Evolutionary conservation across 192 early-diverging fungal genomes (phyloP).

Genomic region (Dissophora ornata): DNA sequence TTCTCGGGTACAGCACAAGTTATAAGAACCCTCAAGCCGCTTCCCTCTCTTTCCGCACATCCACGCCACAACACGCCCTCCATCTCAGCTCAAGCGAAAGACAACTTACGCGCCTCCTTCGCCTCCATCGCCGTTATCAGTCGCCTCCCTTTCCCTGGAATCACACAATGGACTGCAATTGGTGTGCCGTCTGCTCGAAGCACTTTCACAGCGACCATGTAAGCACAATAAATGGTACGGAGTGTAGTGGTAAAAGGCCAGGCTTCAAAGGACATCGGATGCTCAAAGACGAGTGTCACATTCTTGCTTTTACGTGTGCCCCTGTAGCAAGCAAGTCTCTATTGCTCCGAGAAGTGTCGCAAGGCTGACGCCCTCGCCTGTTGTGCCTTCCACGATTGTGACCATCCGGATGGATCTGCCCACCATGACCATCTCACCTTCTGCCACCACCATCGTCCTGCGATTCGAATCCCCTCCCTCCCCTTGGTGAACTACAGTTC

Average conservation of each 20-base stretch:
- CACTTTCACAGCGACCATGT: slow-evolving; percentile 53
- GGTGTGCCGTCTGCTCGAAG: slow-evolving; percentile 54
- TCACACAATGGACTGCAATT: slow-evolving; percentile 45
- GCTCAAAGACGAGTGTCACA: not conserved
- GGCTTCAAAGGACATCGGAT: no score
- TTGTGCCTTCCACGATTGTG: slow-evolving; percentile 47
- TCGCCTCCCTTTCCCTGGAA: not conserved
- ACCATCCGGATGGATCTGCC: slow-evolving; percentile 31
- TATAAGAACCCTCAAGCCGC: not conserved
- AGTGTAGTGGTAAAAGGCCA: no score
- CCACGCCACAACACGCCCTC: no score
- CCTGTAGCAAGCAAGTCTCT: slow-evolving; percentile 45
- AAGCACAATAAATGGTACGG: no score
- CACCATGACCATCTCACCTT: slow-evolving; percentile 46
- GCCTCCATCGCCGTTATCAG: not conserved
- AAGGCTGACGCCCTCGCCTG: slow-evolving; percentile 47
- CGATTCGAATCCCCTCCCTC: slow-evolving; percentile 36
- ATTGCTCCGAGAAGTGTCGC: slow-evolving; percentile 47
- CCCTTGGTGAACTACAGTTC: slow-evolving; percentile 25
- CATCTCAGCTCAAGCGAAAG: no score
- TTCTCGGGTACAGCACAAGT: slow-evolving; percentile 23
- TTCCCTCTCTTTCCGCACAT: not conserved
- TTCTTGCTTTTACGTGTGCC: not conserved
- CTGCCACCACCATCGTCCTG: slow-evolving; percentile 49
- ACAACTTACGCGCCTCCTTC: no score